These are phyloP conservation scores for Saccharomyces pastorianus DNA, from an alignment of 1,139 yeast genomes.

Conservation along the genomic window DNA sequence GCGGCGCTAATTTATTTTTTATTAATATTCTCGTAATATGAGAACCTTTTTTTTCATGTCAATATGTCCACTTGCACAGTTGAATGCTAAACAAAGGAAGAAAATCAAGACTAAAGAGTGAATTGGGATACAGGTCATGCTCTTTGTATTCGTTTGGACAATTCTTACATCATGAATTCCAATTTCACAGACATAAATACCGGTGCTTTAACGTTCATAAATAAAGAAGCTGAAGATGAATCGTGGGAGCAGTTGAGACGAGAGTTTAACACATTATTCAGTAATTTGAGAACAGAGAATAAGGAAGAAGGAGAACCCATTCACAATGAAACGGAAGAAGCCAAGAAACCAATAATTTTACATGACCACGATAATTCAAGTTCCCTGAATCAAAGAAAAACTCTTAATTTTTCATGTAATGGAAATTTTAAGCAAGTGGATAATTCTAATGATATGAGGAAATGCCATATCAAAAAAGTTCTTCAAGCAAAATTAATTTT, in stretches of 20 bases:
- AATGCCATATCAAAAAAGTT: background rate
- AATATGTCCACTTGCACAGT: too few relatives aligned
- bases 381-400: background rate
- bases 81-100: too few relatives aligned
- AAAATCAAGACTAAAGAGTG: too few relatives aligned
- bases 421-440: background rate
- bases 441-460: background rate
- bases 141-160: background rate
- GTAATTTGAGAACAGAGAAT: background rate
- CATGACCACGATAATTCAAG: background rate
- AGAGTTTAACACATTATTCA: background rate
- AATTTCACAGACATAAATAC: background rate
- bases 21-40: too few relatives aligned
- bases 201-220: background rate
- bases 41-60: too few relatives aligned
- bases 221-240: background rate
- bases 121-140: background rate
- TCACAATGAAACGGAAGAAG: background rate
- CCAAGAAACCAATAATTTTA: background rate
- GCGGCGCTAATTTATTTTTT: slow-evolving; percentile 67
- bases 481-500: background rate
- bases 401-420: background rate
- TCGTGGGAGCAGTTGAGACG: background rate
- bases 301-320: background rate
- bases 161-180: background rate